Base-by-base conservation (phyloP, 495 filamentous ascomycete genomes). In the Pyronema domesticum region DNA sequence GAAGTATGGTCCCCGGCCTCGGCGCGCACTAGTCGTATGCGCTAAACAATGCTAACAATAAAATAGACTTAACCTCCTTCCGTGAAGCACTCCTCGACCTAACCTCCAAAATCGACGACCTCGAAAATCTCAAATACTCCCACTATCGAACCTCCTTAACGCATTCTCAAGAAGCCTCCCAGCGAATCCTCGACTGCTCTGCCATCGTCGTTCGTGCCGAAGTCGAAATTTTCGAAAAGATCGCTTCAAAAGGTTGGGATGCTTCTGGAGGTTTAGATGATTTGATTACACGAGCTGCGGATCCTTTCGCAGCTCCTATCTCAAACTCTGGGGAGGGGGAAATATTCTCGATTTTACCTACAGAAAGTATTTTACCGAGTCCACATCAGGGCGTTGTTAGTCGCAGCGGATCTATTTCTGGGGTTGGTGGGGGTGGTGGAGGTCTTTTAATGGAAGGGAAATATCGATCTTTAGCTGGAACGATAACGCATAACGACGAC, bases 181-280 rank as follows among this genome's bases (percentile, higher is more conserved):
- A 60, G 9, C 66, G 68, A 46, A 78, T 81, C 55, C 68, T 80
- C 6, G 78, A 81, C 48, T 75, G 73, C n/a, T 73, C 75, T 19
- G 78, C 76, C 43, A 72, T 72, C 44, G 68, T 81, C 4, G 77
- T 80, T 18, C 70, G 78, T 17, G 78, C 78, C 44, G 78, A 81
- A 65, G 72, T 80, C 6, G 78, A 81, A 55, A 80, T 81, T 47
- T 81, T 80, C 59, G 78, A 81, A 66, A 72, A 74, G 17, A 61
- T 81, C 53, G 78, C 78, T 42, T 64, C 76, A 50, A 81, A 81
- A 55, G 78, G 78, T 3, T 81, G 78, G 78, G 63, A 65, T 52
- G 74, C 70, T 19, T 79, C 78, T 8, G 78, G 78, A 30, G 78
- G 78, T 0, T 63, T 81, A 17, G 77, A 80, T 39, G 78, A 81